A percentile compares a stretch with the other conserved stretches of the same genome.
phyloP scores from a whole-genome alignment of 2,329 filamentous ascomycete genomes.

The Fusarium phyllophilum region DNA sequence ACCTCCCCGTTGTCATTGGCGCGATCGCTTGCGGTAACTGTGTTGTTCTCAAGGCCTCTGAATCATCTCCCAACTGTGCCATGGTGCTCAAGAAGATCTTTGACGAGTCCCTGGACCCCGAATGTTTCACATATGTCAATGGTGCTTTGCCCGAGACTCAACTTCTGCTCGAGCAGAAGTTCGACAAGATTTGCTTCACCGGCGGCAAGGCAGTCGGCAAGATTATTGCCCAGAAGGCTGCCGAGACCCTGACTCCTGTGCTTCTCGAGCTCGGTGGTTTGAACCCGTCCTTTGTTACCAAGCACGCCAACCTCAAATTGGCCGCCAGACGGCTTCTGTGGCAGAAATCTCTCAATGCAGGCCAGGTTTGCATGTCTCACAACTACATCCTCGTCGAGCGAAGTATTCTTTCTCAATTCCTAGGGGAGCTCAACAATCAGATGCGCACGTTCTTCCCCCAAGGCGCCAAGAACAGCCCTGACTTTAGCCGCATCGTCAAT shows the following conservation, averaged over 20 bases:
- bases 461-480: conserved; percentile 79
- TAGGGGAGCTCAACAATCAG: conserved; percentile 77
- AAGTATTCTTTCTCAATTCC: conserved; percentile 74
- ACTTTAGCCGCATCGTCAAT: conserved; percentile 86
- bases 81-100: conserved; percentile 84
- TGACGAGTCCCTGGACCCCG: conserved; percentile 78
- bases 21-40: conserved; percentile 95
- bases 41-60: conserved; percentile 89
- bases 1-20: conserved; percentile 81
- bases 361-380: conserved; percentile 91
- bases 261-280: conserved; percentile 89
- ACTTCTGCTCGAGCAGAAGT: conserved; percentile 85
- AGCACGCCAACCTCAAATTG: conserved; percentile 79
- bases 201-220: conserved; percentile 82
- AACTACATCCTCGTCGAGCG: conserved; percentile 91
- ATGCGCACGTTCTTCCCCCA: conserved; percentile 84
- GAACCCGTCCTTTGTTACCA: conserved; percentile 93
- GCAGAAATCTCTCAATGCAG: conserved; percentile 87
- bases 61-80: conserved; percentile 79
- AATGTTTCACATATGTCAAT: conserved; percentile 81
- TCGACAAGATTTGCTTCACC: conserved; percentile 99
- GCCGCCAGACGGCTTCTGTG: conserved; percentile 88
- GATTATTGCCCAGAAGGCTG: conserved; percentile 90
- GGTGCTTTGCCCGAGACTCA: conserved; percentile 84
- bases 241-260: conserved; percentile 87